phyloP scores from a whole-genome alignment of 75 land plant species.

The Pinus albicaulis region DNA sequence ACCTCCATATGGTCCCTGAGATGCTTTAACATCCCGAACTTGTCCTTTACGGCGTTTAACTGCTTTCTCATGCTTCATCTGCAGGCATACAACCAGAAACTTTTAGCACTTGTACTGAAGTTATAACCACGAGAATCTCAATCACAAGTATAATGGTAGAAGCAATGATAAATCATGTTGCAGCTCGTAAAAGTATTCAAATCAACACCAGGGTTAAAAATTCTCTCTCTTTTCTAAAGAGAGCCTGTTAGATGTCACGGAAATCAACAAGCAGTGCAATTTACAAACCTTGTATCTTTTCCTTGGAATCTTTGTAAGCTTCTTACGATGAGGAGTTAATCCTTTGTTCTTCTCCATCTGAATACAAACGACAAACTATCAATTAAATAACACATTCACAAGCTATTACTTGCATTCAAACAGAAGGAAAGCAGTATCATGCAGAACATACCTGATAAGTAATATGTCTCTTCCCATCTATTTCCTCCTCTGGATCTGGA shows the following conservation, averaged over 20 bases:
- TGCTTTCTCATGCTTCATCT: slow-evolving; percentile 82
- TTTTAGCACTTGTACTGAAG: neutral
- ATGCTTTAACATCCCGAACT: slow-evolving; percentile 67
- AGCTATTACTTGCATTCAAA: neutral
- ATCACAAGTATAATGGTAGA: neutral
- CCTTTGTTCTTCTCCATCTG: slow-evolving; percentile 99
- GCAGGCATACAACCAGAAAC: slow-evolving; percentile 15
- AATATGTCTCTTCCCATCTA: slow-evolving; percentile 81
- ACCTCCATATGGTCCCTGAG: slow-evolving; percentile 82
- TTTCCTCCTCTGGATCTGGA: slow-evolving; percentile 40
- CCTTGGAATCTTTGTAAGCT: slow-evolving; percentile 83
- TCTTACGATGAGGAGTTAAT: slow-evolving; percentile 85
- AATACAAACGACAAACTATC: neutral
- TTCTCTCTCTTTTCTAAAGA: neutral
- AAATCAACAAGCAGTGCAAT: neutral
- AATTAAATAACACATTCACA: neutral
- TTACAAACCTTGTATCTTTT: slow-evolving; percentile 93
- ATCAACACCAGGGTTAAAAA: neutral
- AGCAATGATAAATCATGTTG: neutral
- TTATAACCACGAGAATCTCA: neutral
- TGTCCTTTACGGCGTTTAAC: slow-evolving; percentile 83
- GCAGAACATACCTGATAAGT: slow-evolving; percentile 56
- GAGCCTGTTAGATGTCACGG: neutral
- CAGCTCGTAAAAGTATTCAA: neutral
- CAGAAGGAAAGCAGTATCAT: neutral